A percentile compares a stretch with the other conserved stretches of the same genome.
These are phyloP conservation scores for Kuraishia molischiana DNA, from an alignment of 805 yeast species.

Conservation along the genomic window DNA sequence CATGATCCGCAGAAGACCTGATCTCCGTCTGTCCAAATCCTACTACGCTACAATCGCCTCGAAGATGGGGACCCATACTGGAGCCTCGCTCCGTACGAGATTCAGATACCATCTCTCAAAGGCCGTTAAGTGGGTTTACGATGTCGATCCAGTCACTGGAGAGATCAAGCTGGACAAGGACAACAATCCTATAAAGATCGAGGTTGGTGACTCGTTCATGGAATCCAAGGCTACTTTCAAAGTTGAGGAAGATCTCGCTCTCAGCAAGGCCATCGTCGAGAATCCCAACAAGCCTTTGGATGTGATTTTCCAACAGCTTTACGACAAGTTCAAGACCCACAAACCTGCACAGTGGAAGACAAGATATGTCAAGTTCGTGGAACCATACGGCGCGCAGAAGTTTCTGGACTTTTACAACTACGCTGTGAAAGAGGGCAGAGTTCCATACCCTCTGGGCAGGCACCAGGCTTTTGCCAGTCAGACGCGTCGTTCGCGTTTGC, in stretches of 20 bases:
- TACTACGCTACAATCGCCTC: slow-evolving; percentile 55
- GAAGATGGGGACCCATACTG: slow-evolving; percentile 48
- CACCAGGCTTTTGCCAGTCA: no score
- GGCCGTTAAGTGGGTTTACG: slow-evolving; percentile 35
- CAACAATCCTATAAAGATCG: slow-evolving; percentile 29
- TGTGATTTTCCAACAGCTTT: slow-evolving; percentile 26
- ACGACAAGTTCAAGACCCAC: slow-evolving; percentile 38
- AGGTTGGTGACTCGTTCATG: slow-evolving; percentile 28
- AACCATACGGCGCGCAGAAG: slow-evolving; percentile 49
- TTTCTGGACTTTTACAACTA: slow-evolving; percentile 44
- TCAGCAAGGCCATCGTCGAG: slow-evolving; percentile 14
- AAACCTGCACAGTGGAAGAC: slow-evolving; percentile 75
- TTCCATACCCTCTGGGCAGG: slow-evolving; percentile 52
- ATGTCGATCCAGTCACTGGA: slow-evolving; percentile 33
- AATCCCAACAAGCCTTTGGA: background rate
- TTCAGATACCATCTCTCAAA: slow-evolving; percentile 35
- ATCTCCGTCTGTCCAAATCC: slow-evolving; percentile 56
- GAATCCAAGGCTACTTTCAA: slow-evolving; percentile 54
- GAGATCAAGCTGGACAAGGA: slow-evolving; percentile 29
- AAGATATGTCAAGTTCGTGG: slow-evolving; percentile 61
- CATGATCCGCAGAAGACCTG: slow-evolving; percentile 57
- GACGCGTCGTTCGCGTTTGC: no score
- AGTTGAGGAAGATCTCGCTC: slow-evolving; percentile 63
- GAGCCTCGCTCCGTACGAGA: slow-evolving; percentile 64
- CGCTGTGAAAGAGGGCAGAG: slow-evolving; percentile 23